A percentile compares a stretch with the other conserved stretches of the same genome.
These are phyloP conservation scores for Gaeumannomyces tritici DNA, from an alignment of 2,329 filamentous ascomycete genomes.

Conservation along the genomic window DNA sequence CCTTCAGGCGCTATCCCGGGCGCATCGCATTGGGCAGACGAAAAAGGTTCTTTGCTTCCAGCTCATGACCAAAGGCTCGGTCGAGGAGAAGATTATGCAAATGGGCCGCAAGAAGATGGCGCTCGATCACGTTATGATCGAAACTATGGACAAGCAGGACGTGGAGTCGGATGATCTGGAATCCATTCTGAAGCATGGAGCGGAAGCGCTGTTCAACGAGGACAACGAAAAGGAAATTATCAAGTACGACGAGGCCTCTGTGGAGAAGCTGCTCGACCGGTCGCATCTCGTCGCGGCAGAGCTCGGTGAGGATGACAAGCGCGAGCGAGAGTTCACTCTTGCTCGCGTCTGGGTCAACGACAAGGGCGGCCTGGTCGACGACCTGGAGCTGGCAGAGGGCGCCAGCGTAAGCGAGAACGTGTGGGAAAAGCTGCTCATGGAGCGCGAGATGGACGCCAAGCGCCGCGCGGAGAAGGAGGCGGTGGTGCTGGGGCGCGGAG, in stretches of 20 bases:
- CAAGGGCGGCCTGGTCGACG: conserved; percentile 54
- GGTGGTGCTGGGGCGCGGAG: conserved; percentile 77
- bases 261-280: conserved; percentile 88
- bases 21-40: conserved; percentile 92
- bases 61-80: conserved; percentile 78
- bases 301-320: conserved; percentile 43
- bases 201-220: conserved; percentile 76
- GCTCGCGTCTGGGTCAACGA: conserved; percentile 91
- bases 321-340: conserved; percentile 78
- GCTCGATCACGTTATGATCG: conserved; percentile 88
- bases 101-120: conserved; percentile 94
- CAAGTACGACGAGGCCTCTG: conserved; percentile 66
- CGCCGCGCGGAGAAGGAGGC: conserved; percentile 58
- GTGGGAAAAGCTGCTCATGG: conserved; percentile 83
- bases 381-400: conserved; percentile 44
- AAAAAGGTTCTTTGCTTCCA: conserved; percentile 95
- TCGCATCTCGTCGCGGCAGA: conserved; percentile 67
- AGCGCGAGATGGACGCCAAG: conserved; percentile 71
- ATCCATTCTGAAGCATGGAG: conserved; percentile 79
- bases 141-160: conserved; percentile 80
- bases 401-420: conserved; percentile 50
- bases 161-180: conserved; percentile 72
- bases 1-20: conserved; percentile 86
- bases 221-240: conserved; percentile 63
- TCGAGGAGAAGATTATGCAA: conserved; percentile 93